These are phyloP conservation scores for Onygenales sp. DNA, from an alignment of 2,329 filamentous ascomycete genomes.

Conservation along the genomic window DNA sequence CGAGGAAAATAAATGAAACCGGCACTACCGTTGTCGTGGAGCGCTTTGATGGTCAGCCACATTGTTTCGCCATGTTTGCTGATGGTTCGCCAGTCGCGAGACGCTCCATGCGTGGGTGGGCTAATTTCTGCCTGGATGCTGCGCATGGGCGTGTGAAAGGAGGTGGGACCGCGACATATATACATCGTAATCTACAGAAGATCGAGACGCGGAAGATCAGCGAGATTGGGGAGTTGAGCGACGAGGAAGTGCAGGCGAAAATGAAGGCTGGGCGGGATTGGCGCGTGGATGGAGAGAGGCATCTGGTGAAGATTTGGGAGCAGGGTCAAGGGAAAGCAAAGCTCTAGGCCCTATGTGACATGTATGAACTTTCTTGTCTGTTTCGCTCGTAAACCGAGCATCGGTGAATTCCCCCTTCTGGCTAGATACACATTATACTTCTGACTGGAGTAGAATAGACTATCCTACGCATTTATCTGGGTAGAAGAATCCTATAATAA, in stretches of 20 bases:
- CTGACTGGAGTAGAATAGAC: too few species aligned
- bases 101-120: conserved; percentile 48
- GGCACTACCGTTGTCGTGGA: conserved; percentile 30
- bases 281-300: conserved; percentile 26
- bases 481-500: too few species aligned
- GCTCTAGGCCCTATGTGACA: conserved; percentile 11
- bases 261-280: conserved; percentile 21
- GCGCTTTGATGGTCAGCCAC: conserved; percentile 38
- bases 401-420: too few species aligned
- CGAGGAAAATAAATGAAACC: conserved; percentile 29
- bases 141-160: conserved; percentile 18
- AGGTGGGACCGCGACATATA: conserved; percentile 19
- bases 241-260: conserved; percentile 25
- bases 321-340: conserved; percentile 18
- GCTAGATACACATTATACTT: too few species aligned
- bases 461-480: too few species aligned
- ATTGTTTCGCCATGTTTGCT: conserved; percentile 49
- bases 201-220: conserved; percentile 24
- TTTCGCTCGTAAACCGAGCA: background rate
- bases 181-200: conserved; percentile 20
- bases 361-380: background rate
- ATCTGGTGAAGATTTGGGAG: conserved; percentile 21
- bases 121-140: conserved; percentile 40
- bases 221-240: conserved; percentile 22
- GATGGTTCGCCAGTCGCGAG: conserved; percentile 35